These are phyloP conservation scores for Aspergillus quadrilineatus DNA, from an alignment of 2,329 filamentous ascomycete genomes.

Conservation along the genomic window DNA sequence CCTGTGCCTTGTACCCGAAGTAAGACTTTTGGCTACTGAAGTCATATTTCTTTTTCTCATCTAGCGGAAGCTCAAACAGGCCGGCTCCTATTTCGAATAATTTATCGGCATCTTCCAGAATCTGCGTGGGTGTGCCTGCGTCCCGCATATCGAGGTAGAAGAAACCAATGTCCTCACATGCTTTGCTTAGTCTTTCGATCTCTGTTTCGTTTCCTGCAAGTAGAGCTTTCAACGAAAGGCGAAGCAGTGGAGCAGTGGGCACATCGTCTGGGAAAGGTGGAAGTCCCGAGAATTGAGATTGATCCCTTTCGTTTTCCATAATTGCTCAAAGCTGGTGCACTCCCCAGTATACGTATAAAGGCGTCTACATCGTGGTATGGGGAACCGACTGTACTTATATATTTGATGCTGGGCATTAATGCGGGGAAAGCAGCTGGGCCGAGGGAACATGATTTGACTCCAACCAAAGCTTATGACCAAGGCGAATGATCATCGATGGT, in stretches of 20 bases:
- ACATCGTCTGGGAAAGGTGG: constrained; percentile 46
- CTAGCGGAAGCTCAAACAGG: constrained; percentile 50
- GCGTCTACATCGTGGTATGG: too few relatives aligned
- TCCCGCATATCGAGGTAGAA: constrained; percentile 55
- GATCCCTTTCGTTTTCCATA: neutral
- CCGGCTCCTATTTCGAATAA: constrained; percentile 49
- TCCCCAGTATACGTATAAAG: too few relatives aligned
- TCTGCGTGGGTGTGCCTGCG: constrained; percentile 35
- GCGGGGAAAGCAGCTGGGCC: constrained; percentile 23
- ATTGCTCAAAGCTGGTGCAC: too few relatives aligned
- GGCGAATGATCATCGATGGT: too few relatives aligned
- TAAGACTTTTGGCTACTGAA: constrained; percentile 52
- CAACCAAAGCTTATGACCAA: neutral
- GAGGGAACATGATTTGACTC: constrained; percentile 4
- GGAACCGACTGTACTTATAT: too few relatives aligned
- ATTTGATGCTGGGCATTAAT: constrained; percentile 2
- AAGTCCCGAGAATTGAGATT: constrained; percentile 25
- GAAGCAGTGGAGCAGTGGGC: constrained; percentile 45
- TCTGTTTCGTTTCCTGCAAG: constrained; percentile 37
- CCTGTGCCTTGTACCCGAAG: constrained; percentile 55
- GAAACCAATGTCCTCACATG: constrained; percentile 54
- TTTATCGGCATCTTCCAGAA: constrained; percentile 46
- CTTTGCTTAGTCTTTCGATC: constrained; percentile 35
- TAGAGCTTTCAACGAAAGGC: constrained; percentile 42
- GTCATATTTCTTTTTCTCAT: constrained; percentile 58